A percentile compares a stretch with the other conserved stretches of the same genome.
phyloP scores from a whole-genome alignment of 768 basidiomycete genomes.

The Boletus sensibilis region DNA sequence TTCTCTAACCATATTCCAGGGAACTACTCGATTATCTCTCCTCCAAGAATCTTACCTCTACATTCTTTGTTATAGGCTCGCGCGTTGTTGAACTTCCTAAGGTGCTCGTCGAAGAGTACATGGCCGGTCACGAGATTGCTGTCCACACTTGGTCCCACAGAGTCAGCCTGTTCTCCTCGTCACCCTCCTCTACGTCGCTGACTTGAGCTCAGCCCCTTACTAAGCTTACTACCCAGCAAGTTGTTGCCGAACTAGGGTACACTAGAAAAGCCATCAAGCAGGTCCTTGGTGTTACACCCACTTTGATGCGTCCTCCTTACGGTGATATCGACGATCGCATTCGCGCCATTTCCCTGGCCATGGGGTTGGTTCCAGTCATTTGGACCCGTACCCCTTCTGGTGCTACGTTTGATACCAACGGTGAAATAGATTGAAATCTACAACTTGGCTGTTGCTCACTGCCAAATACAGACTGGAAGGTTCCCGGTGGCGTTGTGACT shows the following conservation, averaged over 20 bases:
- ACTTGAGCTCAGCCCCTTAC: conserved; percentile 52
- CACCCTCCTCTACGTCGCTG: conserved; percentile 10
- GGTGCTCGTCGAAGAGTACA: conserved; percentile 77
- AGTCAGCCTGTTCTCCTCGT: conserved; percentile 33
- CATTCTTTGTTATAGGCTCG: conserved; percentile 90
- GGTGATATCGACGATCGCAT: conserved; percentile 94
- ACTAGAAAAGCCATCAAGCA: conserved; percentile 80
- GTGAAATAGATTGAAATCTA: conserved; percentile 33
- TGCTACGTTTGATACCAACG: conserved; percentile 69
- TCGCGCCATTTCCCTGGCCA: conserved; percentile 82
- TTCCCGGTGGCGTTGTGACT: conserved; percentile 69
- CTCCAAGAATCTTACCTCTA: conserved; percentile 63
- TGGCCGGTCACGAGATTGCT: conserved; percentile 75
- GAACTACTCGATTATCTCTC: conserved; percentile 70
- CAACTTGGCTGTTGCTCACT: conserved; percentile 6
- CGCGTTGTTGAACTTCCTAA: conserved; percentile 77
- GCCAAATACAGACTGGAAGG: conserved; percentile 69
- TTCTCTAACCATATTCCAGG: conserved; percentile 34
- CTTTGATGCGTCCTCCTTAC: conserved; percentile 76
- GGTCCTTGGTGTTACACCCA: conserved; percentile 74
- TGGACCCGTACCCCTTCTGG: conserved; percentile 71
- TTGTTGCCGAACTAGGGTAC: conserved; percentile 94
- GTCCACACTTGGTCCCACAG: conserved; percentile 93
- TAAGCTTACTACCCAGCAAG: conserved; percentile 70
- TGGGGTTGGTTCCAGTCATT: conserved; percentile 89